These are phyloP conservation scores for Thielaviopsis ethacetica DNA, from an alignment of 2,329 filamentous ascomycete genomes.

Conservation along the genomic window DNA sequence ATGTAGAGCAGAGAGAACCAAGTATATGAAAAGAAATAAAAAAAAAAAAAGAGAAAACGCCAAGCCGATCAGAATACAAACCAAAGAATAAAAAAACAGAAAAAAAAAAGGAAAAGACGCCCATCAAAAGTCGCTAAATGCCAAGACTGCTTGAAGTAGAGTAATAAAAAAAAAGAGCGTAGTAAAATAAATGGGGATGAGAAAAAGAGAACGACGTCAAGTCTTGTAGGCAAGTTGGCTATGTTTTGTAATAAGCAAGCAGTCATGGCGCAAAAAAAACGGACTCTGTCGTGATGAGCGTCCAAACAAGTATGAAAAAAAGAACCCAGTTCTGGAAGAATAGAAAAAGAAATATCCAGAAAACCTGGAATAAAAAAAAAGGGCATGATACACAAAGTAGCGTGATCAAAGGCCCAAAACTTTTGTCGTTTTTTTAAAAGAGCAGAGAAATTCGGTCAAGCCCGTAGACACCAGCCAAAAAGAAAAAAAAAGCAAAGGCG, in stretches of 20 bases:
- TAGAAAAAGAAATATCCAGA: background rate
- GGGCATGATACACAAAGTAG: background rate
- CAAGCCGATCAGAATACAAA: background rate
- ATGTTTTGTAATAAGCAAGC: background rate
- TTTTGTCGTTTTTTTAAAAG: background rate
- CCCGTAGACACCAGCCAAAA: background rate
- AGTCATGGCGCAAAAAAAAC: background rate
- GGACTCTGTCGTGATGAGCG: background rate
- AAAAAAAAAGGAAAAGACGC: too few species aligned
- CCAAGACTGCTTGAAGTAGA: too few species aligned
- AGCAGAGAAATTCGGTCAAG: background rate
- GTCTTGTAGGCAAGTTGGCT: background rate
- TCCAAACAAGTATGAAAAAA: constrained; percentile 4
- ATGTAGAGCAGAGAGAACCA: background rate
- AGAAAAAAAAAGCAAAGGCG: background rate
- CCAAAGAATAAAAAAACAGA: background rate
- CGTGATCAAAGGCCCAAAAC: background rate
- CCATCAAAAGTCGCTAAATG: too few species aligned
- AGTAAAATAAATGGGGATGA: background rate
- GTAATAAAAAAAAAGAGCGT: too few species aligned
- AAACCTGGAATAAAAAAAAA: background rate
- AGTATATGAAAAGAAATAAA: background rate
- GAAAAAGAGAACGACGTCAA: too few species aligned
- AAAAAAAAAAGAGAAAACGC: background rate
- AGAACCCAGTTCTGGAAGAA: constrained; percentile 1